Evolutionary conservation across 2,329 filamentous ascomycete species (phyloP).

Genomic region (Ophiostoma sp.): DNA sequence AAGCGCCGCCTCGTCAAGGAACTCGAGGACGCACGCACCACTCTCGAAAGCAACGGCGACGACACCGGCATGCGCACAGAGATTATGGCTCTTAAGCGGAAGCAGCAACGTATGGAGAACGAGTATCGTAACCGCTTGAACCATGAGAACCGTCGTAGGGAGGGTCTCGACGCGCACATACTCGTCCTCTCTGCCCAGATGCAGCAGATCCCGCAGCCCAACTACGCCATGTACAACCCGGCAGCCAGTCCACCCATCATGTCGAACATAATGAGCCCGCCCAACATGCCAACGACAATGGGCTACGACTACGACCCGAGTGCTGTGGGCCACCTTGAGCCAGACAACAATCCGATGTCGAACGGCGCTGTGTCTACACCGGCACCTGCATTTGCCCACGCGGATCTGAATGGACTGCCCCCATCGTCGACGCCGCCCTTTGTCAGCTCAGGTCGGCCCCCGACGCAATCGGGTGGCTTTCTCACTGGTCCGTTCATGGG

Average conservation of each 20-base stretch:
- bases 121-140: constrained; percentile 54
- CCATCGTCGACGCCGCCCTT: constrained; percentile 40
- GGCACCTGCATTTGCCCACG: constrained; percentile 41
- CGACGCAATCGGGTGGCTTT: constrained; percentile 48
- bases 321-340: constrained; percentile 45
- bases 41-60: constrained; percentile 60
- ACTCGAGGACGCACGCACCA: constrained; percentile 69
- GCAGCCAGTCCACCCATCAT: constrained; percentile 1
- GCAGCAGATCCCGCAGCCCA: constrained; percentile 37
- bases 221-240: constrained; percentile 44
- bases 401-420: constrained; percentile 37
- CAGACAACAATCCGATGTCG: constrained; percentile 49
- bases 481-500: constrained; percentile 56
- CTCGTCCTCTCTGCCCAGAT: constrained; percentile 51
- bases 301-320: constrained; percentile 50
- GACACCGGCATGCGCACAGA: constrained; percentile 58
- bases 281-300: constrained; percentile 33
- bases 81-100: constrained; percentile 53
- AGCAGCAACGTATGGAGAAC: constrained; percentile 56
- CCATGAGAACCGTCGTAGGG: constrained; percentile 49
- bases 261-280: not conserved
- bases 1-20: constrained; percentile 71
- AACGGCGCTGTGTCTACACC: constrained; percentile 46
- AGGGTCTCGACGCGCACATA: constrained; percentile 51
- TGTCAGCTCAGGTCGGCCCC: constrained; percentile 12